Evolutionary conservation across 257 asterid species (phyloP).

Genomic region (Solanum chaucha): DNA sequence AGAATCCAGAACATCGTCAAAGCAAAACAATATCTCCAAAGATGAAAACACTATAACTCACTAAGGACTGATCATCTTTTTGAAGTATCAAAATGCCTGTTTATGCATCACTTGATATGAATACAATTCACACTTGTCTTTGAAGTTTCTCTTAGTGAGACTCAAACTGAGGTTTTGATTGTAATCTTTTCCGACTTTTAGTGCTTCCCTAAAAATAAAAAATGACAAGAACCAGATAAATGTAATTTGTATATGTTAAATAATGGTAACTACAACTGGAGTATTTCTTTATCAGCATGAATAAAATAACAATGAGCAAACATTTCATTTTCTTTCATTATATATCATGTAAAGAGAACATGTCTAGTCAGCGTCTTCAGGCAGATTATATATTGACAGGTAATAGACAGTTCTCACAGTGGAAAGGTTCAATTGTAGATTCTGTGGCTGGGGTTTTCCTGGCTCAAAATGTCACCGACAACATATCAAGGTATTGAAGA

Average conservation of each 20-base stretch:
- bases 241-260: neutral
- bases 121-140: neutral
- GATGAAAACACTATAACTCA: neutral
- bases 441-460: conserved; percentile 72
- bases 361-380: neutral
- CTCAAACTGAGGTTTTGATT: neutral
- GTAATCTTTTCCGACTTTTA: neutral
- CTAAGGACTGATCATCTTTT: neutral
- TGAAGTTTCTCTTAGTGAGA: no score
- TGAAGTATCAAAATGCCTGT: neutral
- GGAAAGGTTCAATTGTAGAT: conserved; percentile 79
- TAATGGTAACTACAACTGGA: neutral
- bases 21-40: neutral
- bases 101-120: neutral
- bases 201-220: neutral
- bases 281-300: neutral
- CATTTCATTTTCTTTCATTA: neutral
- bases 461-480: conserved; percentile 69
- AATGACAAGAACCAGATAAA: neutral
- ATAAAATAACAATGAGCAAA: neutral
- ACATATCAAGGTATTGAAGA: conserved; percentile 46
- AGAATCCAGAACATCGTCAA: neutral
- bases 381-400: conserved; percentile 28
- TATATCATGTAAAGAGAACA: neutral
- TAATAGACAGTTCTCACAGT: conserved; percentile 55